These are phyloP conservation scores for Pseudopithomyces maydicus DNA, from an alignment of 2,329 filamentous ascomycete species.

Conservation along the genomic window DNA sequence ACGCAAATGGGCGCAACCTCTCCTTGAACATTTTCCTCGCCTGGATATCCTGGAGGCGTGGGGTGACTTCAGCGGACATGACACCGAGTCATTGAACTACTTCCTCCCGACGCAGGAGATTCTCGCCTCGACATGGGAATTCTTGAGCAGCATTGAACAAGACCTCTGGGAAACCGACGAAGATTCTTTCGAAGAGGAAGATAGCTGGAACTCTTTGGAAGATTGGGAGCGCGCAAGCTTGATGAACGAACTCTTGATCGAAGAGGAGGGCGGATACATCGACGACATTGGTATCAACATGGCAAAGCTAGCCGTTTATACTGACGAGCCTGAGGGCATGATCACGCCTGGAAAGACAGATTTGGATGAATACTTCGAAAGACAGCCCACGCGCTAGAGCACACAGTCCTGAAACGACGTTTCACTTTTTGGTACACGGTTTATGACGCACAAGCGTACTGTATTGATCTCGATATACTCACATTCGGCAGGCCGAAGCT, in stretches of 20 bases:
- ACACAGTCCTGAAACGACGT: background rate
- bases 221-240: conserved; percentile 31
- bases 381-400: background rate
- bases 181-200: conserved; percentile 18
- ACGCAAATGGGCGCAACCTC: conserved; percentile 30
- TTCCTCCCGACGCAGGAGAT: conserved; percentile 37
- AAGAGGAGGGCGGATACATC: conserved; percentile 4
- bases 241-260: conserved; percentile 19
- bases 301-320: conserved; percentile 13
- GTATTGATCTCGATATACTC: background rate
- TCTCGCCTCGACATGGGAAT: conserved; percentile 39
- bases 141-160: conserved; percentile 40
- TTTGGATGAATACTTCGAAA: conserved; percentile 3
- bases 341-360: conserved; percentile 23
- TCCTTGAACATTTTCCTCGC: conserved; percentile 32
- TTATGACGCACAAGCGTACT: background rate
- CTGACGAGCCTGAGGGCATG: conserved; percentile 28
- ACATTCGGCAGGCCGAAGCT: background rate
- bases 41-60: conserved; percentile 41
- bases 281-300: background rate
- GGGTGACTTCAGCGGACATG: conserved; percentile 37
- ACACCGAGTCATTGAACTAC: conserved; percentile 36
- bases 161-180: conserved; percentile 39
- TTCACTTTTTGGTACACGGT: background rate
- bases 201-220: conserved; percentile 19